Evolutionary conservation across 768 basidiomycete genomes (phyloP).

Genomic region (Boletellus ananas): DNA sequence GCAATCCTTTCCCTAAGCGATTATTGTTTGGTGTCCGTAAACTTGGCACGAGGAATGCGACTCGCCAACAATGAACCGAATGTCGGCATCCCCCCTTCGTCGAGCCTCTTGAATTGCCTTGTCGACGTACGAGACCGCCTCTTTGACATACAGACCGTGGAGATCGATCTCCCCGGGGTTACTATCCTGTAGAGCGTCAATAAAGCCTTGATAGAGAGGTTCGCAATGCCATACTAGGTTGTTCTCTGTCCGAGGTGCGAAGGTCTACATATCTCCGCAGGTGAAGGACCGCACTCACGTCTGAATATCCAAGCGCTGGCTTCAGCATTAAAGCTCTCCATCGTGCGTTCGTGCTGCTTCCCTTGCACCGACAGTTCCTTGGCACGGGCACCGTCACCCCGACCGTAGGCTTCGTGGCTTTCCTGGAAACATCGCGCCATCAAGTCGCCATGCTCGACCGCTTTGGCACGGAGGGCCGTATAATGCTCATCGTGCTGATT

Average conservation of each 20-base stretch:
- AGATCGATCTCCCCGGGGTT: slow-evolving; percentile 77
- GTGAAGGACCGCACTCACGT: slow-evolving; percentile 38
- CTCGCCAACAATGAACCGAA: slow-evolving; percentile 84
- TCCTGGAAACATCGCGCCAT: slow-evolving; percentile 71
- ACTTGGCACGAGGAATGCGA: slow-evolving; percentile 7
- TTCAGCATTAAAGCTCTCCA: slow-evolving; percentile 75
- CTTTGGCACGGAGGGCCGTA: slow-evolving; percentile 62
- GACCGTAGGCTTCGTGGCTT: slow-evolving; percentile 71
- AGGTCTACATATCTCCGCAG: neutral
- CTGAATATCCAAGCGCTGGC: slow-evolving; percentile 86
- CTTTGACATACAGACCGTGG: slow-evolving; percentile 91
- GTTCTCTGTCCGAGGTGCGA: slow-evolving; percentile 48
- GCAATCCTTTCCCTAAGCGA: slow-evolving; percentile 74
- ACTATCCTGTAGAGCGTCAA: slow-evolving; percentile 46
- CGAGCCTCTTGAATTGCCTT: slow-evolving; percentile 65
- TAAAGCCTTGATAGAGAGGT: neutral
- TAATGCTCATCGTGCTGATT: slow-evolving; percentile 75
- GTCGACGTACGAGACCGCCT: slow-evolving; percentile 78
- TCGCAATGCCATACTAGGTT: slow-evolving; percentile 50
- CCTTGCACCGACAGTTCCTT: slow-evolving; percentile 81
- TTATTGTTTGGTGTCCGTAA: neutral
- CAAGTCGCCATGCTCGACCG: slow-evolving; percentile 72
- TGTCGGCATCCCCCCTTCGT: slow-evolving; percentile 53
- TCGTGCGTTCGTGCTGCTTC: slow-evolving; percentile 70
- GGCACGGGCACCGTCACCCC: slow-evolving; percentile 71